These are phyloP conservation scores for Nannochloropsis salina DNA, from an alignment of 108 stramenopile species.

Conservation along the genomic window DNA sequence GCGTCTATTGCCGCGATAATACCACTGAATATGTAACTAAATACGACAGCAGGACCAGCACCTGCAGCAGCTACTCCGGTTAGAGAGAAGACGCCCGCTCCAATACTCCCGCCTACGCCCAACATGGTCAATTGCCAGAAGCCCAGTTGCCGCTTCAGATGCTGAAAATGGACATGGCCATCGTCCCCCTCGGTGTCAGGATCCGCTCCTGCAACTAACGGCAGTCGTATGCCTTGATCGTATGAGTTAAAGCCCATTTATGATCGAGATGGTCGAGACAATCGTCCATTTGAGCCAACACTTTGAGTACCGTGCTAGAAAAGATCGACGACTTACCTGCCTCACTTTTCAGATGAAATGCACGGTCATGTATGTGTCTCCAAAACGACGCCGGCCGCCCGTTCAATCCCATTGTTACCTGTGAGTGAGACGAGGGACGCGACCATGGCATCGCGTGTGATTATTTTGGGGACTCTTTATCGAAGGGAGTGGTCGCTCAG, in stretches of 20 bases:
- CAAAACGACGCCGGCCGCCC: not conserved
- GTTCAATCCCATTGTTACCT: not conserved
- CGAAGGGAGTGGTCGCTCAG: no score
- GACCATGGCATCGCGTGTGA: no score
- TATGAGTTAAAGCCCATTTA: not conserved
- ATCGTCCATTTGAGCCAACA: no score
- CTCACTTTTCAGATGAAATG: not conserved
- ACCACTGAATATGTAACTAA: not conserved
- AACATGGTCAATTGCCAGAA: constrained; percentile 2
- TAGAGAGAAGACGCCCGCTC: constrained; percentile 10
- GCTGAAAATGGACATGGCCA: not conserved
- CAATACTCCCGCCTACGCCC: not conserved
- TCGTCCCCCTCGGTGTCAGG: not conserved
- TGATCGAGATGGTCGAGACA: no score
- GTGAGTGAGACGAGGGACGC: not conserved
- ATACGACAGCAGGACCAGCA: not conserved
- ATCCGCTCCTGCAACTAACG: not conserved
- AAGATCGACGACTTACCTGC: not conserved
- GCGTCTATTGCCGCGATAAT: not conserved
- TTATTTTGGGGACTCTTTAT: no score
- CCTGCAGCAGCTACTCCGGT: constrained; percentile 15
- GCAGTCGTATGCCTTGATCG: not conserved
- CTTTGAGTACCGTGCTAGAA: no score
- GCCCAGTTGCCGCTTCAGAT: not conserved
- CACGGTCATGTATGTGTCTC: not conserved